Evolutionary conservation across 768 basidiomycete species (phyloP), one percentile per base, ranked within the genome.

Genomic region (Hericium coralloides): DNA sequence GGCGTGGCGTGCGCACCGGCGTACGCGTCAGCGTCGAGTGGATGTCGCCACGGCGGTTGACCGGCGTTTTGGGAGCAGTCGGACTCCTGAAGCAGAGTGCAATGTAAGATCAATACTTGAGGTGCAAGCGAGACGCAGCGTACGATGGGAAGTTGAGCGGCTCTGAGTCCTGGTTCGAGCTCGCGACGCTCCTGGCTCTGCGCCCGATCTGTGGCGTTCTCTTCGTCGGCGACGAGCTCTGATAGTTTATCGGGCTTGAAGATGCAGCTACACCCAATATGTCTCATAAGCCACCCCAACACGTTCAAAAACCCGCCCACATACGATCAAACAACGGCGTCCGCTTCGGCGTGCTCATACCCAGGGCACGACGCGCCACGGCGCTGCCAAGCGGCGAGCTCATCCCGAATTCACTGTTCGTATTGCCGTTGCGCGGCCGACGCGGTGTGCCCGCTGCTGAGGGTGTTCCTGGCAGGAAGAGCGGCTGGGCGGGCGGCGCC

Each of bases 31-130:
- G 69, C 12, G 90, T 87, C 6, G 93, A 93, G 67, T 95, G 92
- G 39, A 97, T 95, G 64, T 97, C 94, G 3, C 94, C 93, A 38
- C 94, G 82, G 37, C 84, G 79, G 63, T 87, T 87, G 66, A 78
- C 82, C 14, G 82, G 89, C 0, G 89, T 89, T 8, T 77, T 76
- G 63, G 68, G 69, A 31, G 67, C 66, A 4, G 72, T 67, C 15
- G 83, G 84, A 61, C 79, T 83, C 69, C 83, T 84, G 47, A 38
- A 25, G 25, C 1, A 23, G 20, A 12, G 23, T 12, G 31, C 0
- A 38, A 12, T 39, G 20, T 38, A 12, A 45, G 55, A 53, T 17
- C 39, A 9, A 12, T 1, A 7, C 50, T 38, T 51, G 52, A 39
- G 36, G 22, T 38, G 17, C 1, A 56, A 58, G 38, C 1, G 39